Percentiles rank a stretch among this genome's conserved stretches.
phyloP scores from a whole-genome alignment of 2,329 filamentous ascomycete species.

The Elsinoe batatas region DNA sequence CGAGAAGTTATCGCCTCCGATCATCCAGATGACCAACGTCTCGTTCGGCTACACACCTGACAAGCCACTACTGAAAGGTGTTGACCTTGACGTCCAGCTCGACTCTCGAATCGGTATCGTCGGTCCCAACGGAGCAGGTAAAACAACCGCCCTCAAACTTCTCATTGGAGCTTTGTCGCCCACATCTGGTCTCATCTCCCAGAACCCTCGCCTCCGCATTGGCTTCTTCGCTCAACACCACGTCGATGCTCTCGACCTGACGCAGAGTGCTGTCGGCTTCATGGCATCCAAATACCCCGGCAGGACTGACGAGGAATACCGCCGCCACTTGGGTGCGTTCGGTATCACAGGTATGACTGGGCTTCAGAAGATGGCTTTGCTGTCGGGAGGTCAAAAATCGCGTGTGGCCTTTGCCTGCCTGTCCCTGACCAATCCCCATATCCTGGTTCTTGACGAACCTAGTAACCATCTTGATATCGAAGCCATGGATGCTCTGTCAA shows the following conservation, averaged over 20 bases:
- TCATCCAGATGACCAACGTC: slow-evolving; percentile 93
- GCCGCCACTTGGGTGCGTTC: slow-evolving; percentile 80
- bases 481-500: slow-evolving; percentile 90
- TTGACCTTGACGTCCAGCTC: slow-evolving; percentile 93
- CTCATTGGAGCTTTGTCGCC: slow-evolving; percentile 77
- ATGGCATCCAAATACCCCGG: slow-evolving; percentile 91
- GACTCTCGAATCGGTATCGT: slow-evolving; percentile 98
- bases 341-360: slow-evolving; percentile 87
- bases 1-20: slow-evolving; percentile 92
- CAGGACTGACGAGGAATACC: slow-evolving; percentile 91
- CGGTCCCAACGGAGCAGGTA: slow-evolving; percentile 97
- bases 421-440: slow-evolving; percentile 87
- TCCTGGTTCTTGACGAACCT: slow-evolving; percentile 94
- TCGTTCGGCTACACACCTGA: slow-evolving; percentile 79
- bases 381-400: slow-evolving; percentile 97
- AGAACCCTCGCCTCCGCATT: slow-evolving; percentile 77
- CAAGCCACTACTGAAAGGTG: slow-evolving; percentile 68
- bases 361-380: slow-evolving; percentile 84
- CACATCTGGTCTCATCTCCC: slow-evolving; percentile 70
- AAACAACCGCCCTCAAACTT: slow-evolving; percentile 97
- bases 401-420: slow-evolving; percentile 97
- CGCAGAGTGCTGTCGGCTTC: slow-evolving; percentile 80
- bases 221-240: slow-evolving; percentile 99
- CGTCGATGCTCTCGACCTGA: slow-evolving; percentile 89
- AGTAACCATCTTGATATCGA: slow-evolving; percentile 99